These are phyloP conservation scores for Lachnellula suecica DNA, from an alignment of 2,329 filamentous ascomycete species.

Conservation along the genomic window DNA sequence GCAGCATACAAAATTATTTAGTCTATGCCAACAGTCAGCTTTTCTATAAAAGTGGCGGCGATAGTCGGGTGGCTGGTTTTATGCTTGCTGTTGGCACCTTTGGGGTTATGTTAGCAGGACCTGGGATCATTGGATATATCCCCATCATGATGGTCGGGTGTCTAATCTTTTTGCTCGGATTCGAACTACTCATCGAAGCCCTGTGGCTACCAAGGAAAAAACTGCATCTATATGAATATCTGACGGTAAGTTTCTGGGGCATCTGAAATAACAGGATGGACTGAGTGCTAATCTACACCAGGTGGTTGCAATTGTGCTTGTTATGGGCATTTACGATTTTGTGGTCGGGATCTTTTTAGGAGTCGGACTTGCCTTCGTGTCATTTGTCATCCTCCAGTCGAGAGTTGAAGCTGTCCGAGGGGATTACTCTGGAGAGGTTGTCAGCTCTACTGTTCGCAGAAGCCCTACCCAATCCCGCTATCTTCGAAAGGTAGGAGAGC, in stretches of 20 bases:
- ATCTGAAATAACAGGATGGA: background rate
- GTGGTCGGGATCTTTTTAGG: constrained; percentile 91
- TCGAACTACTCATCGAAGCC: constrained; percentile 87
- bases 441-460: constrained; percentile 87
- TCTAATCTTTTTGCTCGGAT: constrained; percentile 90
- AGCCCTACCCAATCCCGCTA: constrained; percentile 89
- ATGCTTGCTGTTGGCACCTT: constrained; percentile 80
- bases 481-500: constrained; percentile 78
- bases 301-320: constrained; percentile 83
- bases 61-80: constrained; percentile 81
- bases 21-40: constrained; percentile 98
- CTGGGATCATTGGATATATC: constrained; percentile 87
- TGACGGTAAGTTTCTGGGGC: constrained; percentile 60
- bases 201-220: constrained; percentile 87
- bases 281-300: constrained; percentile 25
- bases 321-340: constrained; percentile 97
- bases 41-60: constrained; percentile 89
- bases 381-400: constrained; percentile 88
- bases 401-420: constrained; percentile 85
- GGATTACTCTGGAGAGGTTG: constrained; percentile 85
- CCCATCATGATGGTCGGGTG: constrained; percentile 96
- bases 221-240: constrained; percentile 81
- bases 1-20: constrained; percentile 94
- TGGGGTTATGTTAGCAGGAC: constrained; percentile 81
- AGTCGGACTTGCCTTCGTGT: constrained; percentile 87